phyloP scores from a whole-genome alignment of 257 asterid species.

The Petrea volubilis region DNA sequence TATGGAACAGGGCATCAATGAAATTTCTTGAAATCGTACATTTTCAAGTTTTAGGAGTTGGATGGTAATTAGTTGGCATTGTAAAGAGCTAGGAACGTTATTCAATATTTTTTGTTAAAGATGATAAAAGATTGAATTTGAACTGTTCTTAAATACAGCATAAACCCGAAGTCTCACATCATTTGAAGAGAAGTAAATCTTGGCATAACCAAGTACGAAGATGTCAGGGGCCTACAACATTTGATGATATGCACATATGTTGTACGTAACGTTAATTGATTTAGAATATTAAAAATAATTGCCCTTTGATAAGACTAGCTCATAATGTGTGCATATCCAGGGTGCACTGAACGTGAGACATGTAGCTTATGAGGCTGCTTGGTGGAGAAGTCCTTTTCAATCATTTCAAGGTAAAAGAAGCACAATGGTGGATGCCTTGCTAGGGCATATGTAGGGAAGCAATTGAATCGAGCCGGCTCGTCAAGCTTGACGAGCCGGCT shows the following conservation, averaged over 20 bases:
- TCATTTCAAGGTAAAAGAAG: constrained; percentile 34
- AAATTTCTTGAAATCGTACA: constrained; percentile 15
- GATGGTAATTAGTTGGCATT: constrained; percentile 26
- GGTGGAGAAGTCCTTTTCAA: constrained; percentile 35
- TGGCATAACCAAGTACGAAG: neutral
- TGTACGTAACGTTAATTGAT: neutral
- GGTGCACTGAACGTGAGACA: constrained; percentile 11
- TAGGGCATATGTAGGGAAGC: no score
- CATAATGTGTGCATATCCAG: constrained; percentile 10
- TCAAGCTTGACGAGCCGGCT: no score
- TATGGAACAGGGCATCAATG: constrained; percentile 35
- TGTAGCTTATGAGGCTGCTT: constrained; percentile 19
- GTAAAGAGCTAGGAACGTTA: constrained; percentile 47
- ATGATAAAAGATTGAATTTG: neutral
- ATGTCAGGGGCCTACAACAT: no score
- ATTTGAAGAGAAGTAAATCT: constrained; percentile 1
- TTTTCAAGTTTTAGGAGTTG: constrained; percentile 17
- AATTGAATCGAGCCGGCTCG: no score
- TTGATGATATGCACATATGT: neutral
- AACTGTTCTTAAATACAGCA: no score
- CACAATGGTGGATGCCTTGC: constrained; percentile 26
- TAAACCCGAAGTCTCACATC: neutral
- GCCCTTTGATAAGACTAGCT: neutral
- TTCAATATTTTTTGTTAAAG: constrained; percentile 14
- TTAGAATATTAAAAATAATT: constrained; percentile 12